Conservation (phyloP, 768 basidiomycete genomes). For the Baorangia bicolor region DNA sequence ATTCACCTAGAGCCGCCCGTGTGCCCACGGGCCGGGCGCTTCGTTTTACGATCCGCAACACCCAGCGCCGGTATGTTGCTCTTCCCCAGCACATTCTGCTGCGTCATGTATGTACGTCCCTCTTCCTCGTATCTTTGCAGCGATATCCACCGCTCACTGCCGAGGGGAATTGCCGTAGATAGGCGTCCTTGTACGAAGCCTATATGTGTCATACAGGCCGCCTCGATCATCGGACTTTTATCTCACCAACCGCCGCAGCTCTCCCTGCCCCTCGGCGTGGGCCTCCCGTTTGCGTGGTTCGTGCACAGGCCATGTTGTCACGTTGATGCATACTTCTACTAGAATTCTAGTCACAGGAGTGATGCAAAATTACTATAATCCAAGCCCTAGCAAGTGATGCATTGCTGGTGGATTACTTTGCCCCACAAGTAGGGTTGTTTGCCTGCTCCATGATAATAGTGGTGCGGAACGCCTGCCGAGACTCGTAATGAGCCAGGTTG, state of each 20-base stretch:
- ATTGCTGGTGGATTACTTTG: too few species aligned
- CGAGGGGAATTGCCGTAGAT: conserved; percentile 46
- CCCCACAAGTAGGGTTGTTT: too few species aligned
- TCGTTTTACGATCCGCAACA: conserved; percentile 62
- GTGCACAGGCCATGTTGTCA: too few species aligned
- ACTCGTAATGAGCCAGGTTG: too few species aligned
- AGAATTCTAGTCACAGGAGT: too few species aligned
- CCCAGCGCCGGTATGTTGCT: conserved; percentile 72
- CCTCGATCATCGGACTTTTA: conserved; percentile 96
- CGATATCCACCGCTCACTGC: neutral
- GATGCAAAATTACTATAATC: too few species aligned
- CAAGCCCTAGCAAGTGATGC: too few species aligned
- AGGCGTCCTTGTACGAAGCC: conserved; percentile 93
- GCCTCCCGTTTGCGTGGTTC: conserved; percentile 86
- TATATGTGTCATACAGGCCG: conserved; percentile 91
- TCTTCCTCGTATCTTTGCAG: neutral
- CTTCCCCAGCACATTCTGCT: conserved; percentile 60
- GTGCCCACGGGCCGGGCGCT: conserved; percentile 51
- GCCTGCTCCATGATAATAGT: too few species aligned
- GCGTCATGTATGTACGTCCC: conserved; percentile 70
- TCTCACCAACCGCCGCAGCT: conserved; percentile 89
- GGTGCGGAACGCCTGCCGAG: too few species aligned
- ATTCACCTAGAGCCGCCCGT: too few species aligned
- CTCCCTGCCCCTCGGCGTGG: conserved; percentile 64
- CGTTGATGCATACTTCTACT: too few species aligned